Percentiles rank a stretch among this genome's conserved stretches.
phyloP scores from a whole-genome alignment of 2,329 filamentous ascomycete species.

The Colletotrichum caudatum region DNA sequence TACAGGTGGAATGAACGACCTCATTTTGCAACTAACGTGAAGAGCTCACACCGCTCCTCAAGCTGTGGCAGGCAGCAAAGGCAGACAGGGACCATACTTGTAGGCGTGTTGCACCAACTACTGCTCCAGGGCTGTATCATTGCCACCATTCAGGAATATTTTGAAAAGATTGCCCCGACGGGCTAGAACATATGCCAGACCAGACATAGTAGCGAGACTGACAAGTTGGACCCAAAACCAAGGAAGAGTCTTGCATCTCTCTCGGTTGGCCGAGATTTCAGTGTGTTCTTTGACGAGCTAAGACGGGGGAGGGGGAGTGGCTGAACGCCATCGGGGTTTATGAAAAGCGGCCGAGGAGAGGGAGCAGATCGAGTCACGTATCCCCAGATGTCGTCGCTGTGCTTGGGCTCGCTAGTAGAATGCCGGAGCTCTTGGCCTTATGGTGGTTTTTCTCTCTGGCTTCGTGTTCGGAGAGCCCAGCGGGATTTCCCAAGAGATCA shows the following conservation, averaged over 20 bases:
- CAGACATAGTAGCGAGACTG: not conserved
- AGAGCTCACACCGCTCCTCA: not conserved
- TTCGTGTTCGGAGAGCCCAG: not conserved
- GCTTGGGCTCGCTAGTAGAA: no score
- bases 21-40: not conserved
- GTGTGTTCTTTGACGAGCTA: no score
- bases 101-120: not conserved
- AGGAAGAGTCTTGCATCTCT: not conserved
- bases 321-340: not conserved
- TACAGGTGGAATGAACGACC: not conserved
- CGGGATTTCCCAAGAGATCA: no score
- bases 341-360: constrained; percentile 3
- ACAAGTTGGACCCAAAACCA: not conserved
- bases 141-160: not conserved
- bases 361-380: not conserved
- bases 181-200: not conserved
- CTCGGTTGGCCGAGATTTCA: not conserved
- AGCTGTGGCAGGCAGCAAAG: not conserved
- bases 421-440: not conserved
- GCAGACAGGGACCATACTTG: not conserved
- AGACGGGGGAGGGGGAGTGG: not conserved
- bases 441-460: not conserved
- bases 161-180: no score
- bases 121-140: not conserved
- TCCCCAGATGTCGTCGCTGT: not conserved